Evolutionary conservation across 352 stramenopile species (phyloP).

Genomic region (Phytophthora pini): DNA sequence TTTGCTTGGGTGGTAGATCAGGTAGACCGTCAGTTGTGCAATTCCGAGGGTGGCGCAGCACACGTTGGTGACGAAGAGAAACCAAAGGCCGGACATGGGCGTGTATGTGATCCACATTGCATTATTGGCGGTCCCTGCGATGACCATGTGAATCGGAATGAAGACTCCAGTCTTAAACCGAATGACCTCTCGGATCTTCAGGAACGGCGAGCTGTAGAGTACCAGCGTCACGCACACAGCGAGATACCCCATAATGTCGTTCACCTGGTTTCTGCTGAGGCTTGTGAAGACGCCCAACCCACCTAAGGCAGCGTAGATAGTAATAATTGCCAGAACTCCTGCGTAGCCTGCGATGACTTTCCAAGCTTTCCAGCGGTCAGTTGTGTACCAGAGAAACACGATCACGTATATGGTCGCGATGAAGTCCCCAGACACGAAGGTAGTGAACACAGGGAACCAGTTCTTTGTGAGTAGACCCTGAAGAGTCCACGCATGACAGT

Average conservation of each 20-base stretch:
- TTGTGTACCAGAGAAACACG: constrained; percentile 37
- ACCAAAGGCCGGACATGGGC: constrained; percentile 41
- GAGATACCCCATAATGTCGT: constrained; percentile 44
- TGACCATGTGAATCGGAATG: constrained; percentile 61
- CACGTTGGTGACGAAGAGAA: constrained; percentile 62
- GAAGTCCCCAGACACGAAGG: constrained; percentile 33
- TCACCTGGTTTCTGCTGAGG: constrained; percentile 37
- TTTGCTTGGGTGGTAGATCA: constrained; percentile 54
- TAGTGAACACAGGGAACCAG: constrained; percentile 44
- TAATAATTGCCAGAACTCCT: constrained; percentile 38
- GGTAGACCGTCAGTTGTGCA: constrained; percentile 48
- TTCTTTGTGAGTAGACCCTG: constrained; percentile 47
- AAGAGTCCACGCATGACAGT: constrained; percentile 49
- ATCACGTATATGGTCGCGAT: constrained; percentile 35
- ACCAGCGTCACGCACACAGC: constrained; percentile 45
- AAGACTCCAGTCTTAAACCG: constrained; percentile 52
- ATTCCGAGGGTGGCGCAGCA: constrained; percentile 41
- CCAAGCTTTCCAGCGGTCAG: constrained; percentile 21
- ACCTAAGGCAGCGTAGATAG: constrained; percentile 42
- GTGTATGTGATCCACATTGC: constrained; percentile 59
- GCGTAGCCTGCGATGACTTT: constrained; percentile 31
- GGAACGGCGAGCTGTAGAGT: constrained; percentile 63
- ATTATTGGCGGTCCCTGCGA: constrained; percentile 59
- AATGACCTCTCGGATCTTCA: constrained; percentile 53
- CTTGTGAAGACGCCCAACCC: constrained; percentile 30